Evolutionary conservation across 257 asterid genomes (phyloP), one percentile per base, ranked within the genome.

Genomic region (Solanum virginianum): DNA sequence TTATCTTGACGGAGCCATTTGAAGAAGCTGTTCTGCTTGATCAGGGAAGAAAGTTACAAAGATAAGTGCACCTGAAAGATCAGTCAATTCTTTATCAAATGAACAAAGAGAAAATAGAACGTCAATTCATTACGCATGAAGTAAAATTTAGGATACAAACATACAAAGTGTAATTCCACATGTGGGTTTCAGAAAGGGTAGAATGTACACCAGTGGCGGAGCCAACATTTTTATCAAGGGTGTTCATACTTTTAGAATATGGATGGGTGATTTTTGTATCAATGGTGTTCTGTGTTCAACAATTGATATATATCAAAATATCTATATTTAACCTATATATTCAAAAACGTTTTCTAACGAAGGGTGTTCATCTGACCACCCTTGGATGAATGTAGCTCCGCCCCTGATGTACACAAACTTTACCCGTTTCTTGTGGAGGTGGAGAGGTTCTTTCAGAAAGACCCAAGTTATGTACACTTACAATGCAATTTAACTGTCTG

Each of bases 1-100:
- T 90, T 91, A 89, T 87, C 94, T 84, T 65, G 94, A 15, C 15
- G 97, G 98, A 80, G 83, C 88, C 41, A 36, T 36, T 36, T 36
- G 41, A 4, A 36, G 41, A 36, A 36, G 41, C 41, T 36, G 41
- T 36, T 95, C 99, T 59, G 98, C 99, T 93, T 96, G 98, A 43
- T 93, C 97, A 0, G 98, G 99, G 93, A 95, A 95, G 94, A 94
- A 91, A 22, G 98, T 96, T 70, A 95, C 81, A 85, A 96, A 94
- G 86, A 95, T 92, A 84, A 5, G 90, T 26, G 98, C 98, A 89
- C 99, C 99, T 95, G 94, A 55, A 80, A 72, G 26, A 74, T 59
- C 49, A 60, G 54, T 51, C 59, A 75, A 22, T 54, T 32, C 83
- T 2, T 77, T 8, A 26, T 51, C 57, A 51, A 54, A 75, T 75